Conservation (phyloP, 2,329 filamentous ascomycete species). For the Ophiostoma piceae region DNA sequence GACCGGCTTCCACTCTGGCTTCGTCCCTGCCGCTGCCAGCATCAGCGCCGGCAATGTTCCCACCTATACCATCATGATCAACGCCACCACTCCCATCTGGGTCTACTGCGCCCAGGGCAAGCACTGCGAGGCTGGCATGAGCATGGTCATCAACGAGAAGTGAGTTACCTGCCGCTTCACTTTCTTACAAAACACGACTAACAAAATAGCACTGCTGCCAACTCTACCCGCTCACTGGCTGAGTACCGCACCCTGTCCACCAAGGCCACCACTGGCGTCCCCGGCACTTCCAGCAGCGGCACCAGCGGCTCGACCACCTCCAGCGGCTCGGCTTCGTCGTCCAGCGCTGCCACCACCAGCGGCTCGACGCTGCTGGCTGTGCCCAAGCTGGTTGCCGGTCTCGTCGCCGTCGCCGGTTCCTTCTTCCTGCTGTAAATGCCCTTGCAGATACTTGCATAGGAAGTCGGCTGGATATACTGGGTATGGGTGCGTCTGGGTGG, state of each 20-base stretch:
- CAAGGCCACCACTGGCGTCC: conserved; percentile 38
- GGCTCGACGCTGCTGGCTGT: conserved; percentile 33
- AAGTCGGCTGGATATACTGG: not conserved
- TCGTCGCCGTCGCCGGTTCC: conserved; percentile 40
- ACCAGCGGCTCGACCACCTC: conserved; percentile 27
- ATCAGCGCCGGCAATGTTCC: conserved; percentile 49
- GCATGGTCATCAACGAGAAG: conserved; percentile 62
- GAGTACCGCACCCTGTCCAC: conserved; percentile 44
- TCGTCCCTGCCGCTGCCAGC: conserved; percentile 56
- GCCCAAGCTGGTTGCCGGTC: conserved; percentile 40
- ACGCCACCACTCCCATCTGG: conserved; percentile 57
- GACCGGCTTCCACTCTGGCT: conserved; percentile 62
- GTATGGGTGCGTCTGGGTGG: not conserved
- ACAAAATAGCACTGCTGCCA: conserved; percentile 42
- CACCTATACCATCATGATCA: conserved; percentile 66
- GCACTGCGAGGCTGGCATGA: conserved; percentile 49
- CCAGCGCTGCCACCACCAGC: conserved; percentile 30
- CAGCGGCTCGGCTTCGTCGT: conserved; percentile 25
- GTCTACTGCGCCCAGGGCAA: conserved; percentile 42
- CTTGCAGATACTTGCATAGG: not conserved
- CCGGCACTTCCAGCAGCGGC: conserved; percentile 28
- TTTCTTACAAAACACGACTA: conserved; percentile 10
- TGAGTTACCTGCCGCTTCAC: conserved; percentile 38
- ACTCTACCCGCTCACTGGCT: conserved; percentile 47
- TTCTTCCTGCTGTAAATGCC: conserved; percentile 40